phyloP scores from a whole-genome alignment of 352 stramenopile genomes.

The Phytophthora pinifolia region DNA sequence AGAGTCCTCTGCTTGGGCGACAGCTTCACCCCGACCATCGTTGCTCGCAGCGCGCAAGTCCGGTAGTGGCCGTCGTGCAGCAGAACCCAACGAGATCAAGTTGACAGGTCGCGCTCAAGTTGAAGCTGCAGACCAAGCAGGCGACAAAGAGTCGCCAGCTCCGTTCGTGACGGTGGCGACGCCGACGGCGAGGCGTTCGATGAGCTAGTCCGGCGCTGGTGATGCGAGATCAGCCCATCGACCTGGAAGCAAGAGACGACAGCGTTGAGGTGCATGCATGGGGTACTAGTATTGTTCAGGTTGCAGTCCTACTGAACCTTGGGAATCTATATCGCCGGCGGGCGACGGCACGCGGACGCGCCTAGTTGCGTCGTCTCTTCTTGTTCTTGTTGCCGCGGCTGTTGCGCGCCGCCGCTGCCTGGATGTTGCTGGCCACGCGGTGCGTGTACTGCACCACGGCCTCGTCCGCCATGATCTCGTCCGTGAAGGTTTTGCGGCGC shows the following conservation, averaged over 20 bases:
- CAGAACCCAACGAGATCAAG: slow-evolving; percentile 6
- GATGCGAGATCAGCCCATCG: slow-evolving; percentile 5
- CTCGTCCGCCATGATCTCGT: slow-evolving; percentile 94
- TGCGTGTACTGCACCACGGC: slow-evolving; percentile 85
- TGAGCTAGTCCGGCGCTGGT: no score
- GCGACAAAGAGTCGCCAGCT: slow-evolving; percentile 12
- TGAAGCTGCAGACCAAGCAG: slow-evolving; percentile 21
- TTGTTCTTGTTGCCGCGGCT: slow-evolving; percentile 48
- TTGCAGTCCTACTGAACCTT: not conserved
- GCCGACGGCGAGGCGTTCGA: not conserved
- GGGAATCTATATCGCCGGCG: slow-evolving; percentile 24
- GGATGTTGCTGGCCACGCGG: slow-evolving; percentile 79
- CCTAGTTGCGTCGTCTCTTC: slow-evolving; percentile 37
- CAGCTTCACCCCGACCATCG: slow-evolving; percentile 13
- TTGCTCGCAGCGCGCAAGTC: slow-evolving; percentile 5
- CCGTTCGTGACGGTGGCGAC: slow-evolving; percentile 22
- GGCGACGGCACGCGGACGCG: not conserved
- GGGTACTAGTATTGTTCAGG: no score
- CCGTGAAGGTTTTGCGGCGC: slow-evolving; percentile 90
- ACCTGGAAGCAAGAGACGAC: not conserved
- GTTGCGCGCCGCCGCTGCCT: slow-evolving; percentile 43
- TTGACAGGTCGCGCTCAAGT: slow-evolving; percentile 5
- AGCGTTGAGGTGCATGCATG: no score
- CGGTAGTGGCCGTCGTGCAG: slow-evolving; percentile 8
- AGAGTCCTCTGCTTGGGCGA: slow-evolving; percentile 12